Conservation (phyloP, 257 asterid genomes). For the Plantago major region DNA sequence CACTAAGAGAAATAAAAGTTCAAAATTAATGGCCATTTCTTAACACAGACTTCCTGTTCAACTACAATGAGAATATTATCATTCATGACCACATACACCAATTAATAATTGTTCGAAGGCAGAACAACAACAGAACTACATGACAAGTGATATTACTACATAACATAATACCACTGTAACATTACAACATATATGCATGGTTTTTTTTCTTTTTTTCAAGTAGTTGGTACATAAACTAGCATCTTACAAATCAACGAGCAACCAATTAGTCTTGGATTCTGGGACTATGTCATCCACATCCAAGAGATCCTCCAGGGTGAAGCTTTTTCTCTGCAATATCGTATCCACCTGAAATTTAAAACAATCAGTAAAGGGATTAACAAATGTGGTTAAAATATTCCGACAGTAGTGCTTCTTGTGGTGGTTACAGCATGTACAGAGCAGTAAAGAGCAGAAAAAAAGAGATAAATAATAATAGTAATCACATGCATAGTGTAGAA, state of each 20-base stretch:
- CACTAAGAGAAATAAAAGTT: too few relatives aligned
- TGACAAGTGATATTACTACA: too few relatives aligned
- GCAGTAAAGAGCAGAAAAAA: slow-evolving; percentile 5
- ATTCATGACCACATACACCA: too few relatives aligned
- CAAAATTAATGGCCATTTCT: too few relatives aligned
- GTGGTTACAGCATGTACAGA: not conserved
- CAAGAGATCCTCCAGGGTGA: slow-evolving; percentile 75
- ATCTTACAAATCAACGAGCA: slow-evolving; percentile 80
- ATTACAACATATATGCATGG: not conserved
- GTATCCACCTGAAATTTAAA: slow-evolving; percentile 69
- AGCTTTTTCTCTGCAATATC: slow-evolving; percentile 70
- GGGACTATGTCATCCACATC: slow-evolving; percentile 95
- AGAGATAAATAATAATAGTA: slow-evolving; percentile 10
- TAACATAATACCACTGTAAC: too few relatives aligned
- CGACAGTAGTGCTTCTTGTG: slow-evolving; percentile 6
- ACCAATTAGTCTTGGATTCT: slow-evolving; percentile 92
- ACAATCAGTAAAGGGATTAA: slow-evolving; percentile 11
- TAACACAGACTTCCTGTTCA: too few relatives aligned
- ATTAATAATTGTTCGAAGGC: too few relatives aligned
- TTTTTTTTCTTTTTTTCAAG: not conserved
- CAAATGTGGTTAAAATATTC: slow-evolving; percentile 1
- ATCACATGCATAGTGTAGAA: not conserved
- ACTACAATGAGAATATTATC: too few relatives aligned
- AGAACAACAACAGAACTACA: too few relatives aligned
- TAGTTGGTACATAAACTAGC: not conserved